Percentiles rank a stretch among this genome's conserved stretches.
These are phyloP conservation scores for Wickerhamomyces bovis DNA, from an alignment of 805 yeast species.

Conservation along the genomic window DNA sequence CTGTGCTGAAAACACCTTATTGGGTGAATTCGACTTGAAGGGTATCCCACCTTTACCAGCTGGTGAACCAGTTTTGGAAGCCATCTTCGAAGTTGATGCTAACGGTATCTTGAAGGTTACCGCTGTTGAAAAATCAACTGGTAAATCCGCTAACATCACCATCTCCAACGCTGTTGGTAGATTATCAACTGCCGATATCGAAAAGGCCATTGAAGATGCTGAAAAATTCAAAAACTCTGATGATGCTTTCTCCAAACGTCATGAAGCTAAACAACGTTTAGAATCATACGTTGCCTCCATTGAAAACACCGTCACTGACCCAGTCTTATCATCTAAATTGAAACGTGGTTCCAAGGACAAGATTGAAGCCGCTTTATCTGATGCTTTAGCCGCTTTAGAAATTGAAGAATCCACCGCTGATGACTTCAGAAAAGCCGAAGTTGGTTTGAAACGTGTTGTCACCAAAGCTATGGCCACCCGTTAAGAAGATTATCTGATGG, in stretches of 20 bases:
- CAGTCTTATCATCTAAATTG: slow-evolving; percentile 94
- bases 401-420: slow-evolving; percentile 95
- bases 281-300: slow-evolving; percentile 97
- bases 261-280: slow-evolving; percentile 98
- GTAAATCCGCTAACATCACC: slow-evolving; percentile 96
- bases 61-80: slow-evolving; percentile 99
- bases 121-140: slow-evolving; percentile 97
- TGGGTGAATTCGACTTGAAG: slow-evolving; percentile 98
- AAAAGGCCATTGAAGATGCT: slow-evolving; percentile 97
- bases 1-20: slow-evolving; percentile 94
- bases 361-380: slow-evolving; percentile 96
- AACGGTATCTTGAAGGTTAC: slow-evolving; percentile 99
- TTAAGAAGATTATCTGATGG: slow-evolving; percentile 38
- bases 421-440: slow-evolving; percentile 98
- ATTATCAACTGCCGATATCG: slow-evolving; percentile 93
- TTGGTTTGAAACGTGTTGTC: slow-evolving; percentile 97
- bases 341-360: slow-evolving; percentile 96
- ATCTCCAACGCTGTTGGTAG: slow-evolving; percentile 99
- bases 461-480: slow-evolving; percentile 99
- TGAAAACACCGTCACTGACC: slow-evolving; percentile 96
- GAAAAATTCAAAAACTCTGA: slow-evolving; percentile 98
- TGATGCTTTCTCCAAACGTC: slow-evolving; percentile 98
- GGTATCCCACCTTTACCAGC: slow-evolving; percentile 92
- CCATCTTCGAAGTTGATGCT: slow-evolving; percentile 98
- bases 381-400: slow-evolving; percentile 96